Evolutionary conservation across 2,329 filamentous ascomycete species (phyloP), one percentile per base, ranked within the genome.

Genomic region (Aspergillus sp.): DNA sequence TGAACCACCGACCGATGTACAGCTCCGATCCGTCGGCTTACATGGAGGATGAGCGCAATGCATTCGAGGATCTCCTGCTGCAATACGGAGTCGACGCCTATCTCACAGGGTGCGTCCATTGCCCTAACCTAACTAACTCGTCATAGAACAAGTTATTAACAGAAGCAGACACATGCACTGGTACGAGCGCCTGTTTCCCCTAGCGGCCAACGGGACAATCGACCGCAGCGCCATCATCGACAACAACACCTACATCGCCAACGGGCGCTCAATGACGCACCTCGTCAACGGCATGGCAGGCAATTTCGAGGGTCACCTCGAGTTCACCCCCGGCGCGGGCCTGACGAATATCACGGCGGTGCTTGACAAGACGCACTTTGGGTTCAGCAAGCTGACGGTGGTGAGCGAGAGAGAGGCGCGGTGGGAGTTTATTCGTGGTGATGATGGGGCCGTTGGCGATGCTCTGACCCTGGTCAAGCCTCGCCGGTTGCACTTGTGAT

Each of bases 201-300:
- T 79, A 1, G 70, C 68, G 6, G 39, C 42, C 8, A 75, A 77
- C 59, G 74, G 75, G 9, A 77, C 73, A 15, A 74, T 83, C 68
- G 70, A 80, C 69, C 60, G 60, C 1, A 56, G 53, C 5, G 75
- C 76, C 1, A 69, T 83, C 40, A 57, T 80, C 50, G 72, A 80
- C 67, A 78, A 81, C 59, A 73, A 80, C 66, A 82, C 79, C 9
- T 83, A 81, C 69, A 62, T 66, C 47, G 75, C 76, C 54, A 81
- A 81, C 1, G 80, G 80, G 46, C 72, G 70, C 22, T 80, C 79
- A 17, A 77, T 83, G 59, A 80, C 79, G 2, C 79, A 82, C 57
- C 70, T 83, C 34, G 72, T 80, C 67, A 83, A 82, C 64, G 81
- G 80, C n/a, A 79, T 80, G 73, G 81, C 81, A 3, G 80, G 81